Percentiles rank a stretch among this genome's conserved stretches.
Conservation (phyloP, 1,139 yeast species). For the Candida sojae region DNA sequence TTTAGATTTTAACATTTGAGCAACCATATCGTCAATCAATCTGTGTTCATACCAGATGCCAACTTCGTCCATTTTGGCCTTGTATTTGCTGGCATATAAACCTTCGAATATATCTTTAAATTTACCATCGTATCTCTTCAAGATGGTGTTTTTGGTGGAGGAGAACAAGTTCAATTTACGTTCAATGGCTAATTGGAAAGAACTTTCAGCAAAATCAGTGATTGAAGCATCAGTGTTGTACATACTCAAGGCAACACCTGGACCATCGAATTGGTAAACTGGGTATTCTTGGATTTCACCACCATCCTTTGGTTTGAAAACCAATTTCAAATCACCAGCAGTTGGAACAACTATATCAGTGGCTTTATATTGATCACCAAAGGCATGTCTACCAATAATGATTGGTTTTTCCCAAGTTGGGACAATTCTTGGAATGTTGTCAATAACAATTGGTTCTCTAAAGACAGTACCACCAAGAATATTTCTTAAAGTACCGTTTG, state of each 20-base stretch:
- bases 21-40: constrained; percentile 97
- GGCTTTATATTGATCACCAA: constrained; percentile 95
- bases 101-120: constrained; percentile 91
- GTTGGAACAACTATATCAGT: constrained; percentile 78
- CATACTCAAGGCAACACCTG: constrained; percentile 93
- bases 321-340: constrained; percentile 78
- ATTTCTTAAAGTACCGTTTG: constrained; percentile 95
- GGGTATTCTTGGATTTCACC: constrained; percentile 53
- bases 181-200: constrained; percentile 83
- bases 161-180: constrained; percentile 78
- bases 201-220: constrained; percentile 85
- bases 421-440: constrained; percentile 82
- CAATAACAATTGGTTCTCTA: constrained; percentile 94
- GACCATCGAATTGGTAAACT: constrained; percentile 70
- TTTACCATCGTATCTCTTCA: constrained; percentile 90
- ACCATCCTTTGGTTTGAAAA: constrained; percentile 77
- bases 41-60: constrained; percentile 97
- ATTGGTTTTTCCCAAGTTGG: constrained; percentile 96
- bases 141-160: constrained; percentile 91
- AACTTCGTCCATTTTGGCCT: constrained; percentile 65
- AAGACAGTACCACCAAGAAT: constrained; percentile 94
- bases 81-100: constrained; percentile 71
- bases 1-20: constrained; percentile 93
- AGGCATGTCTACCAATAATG: constrained; percentile 95
- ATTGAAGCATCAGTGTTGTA: constrained; percentile 93